A percentile compares a stretch with the other conserved stretches of the same genome.
Evolutionary conservation across 495 filamentous ascomycete species (phyloP).

Genomic region (Immersiella caudata): DNA sequence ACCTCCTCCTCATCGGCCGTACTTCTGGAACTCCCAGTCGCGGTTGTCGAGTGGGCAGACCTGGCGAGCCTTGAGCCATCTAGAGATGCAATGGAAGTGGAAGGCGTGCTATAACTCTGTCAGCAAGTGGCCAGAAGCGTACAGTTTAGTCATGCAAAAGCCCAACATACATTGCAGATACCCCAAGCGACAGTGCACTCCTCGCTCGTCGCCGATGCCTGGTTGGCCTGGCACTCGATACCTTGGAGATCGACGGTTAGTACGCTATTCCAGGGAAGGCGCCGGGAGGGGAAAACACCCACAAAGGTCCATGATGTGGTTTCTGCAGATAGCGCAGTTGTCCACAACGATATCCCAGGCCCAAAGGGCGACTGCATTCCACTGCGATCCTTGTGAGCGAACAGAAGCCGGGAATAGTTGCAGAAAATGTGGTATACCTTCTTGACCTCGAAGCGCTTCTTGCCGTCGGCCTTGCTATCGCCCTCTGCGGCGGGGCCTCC

Average conservation of each 20-base stretch:
- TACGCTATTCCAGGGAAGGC: not conserved
- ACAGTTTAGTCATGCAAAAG: not conserved
- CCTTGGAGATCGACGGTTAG: constrained; percentile 49
- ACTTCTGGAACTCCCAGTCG: constrained; percentile 99
- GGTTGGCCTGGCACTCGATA: constrained; percentile 99
- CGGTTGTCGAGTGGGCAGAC: constrained; percentile 97
- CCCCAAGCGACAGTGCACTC: constrained; percentile 99
- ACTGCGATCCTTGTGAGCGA: constrained; percentile 57
- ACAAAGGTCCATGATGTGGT: constrained; percentile 99
- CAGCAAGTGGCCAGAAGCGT: constrained; percentile 20
- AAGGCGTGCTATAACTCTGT: constrained; percentile 78
- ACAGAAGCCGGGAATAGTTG: not conserved
- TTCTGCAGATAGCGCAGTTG: constrained; percentile 99
- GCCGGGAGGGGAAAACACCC: constrained; percentile 35
- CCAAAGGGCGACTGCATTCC: constrained; percentile 99
- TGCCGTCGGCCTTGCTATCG: constrained; percentile 67
- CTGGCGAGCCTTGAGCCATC: constrained; percentile 99
- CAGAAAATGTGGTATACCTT: constrained; percentile 63
- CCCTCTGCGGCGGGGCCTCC: constrained; percentile 44
- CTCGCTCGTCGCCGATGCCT: constrained; percentile 94
- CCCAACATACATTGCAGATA: constrained; percentile 81
- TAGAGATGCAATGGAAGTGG: constrained; percentile 99
- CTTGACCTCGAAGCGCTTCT: constrained; percentile 97
- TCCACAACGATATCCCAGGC: constrained; percentile 99
- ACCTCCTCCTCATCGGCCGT: constrained; percentile 59